These are phyloP conservation scores for Aspergillus nomiae DNA, from an alignment of 2,329 filamentous ascomycete species.

Conservation along the genomic window DNA sequence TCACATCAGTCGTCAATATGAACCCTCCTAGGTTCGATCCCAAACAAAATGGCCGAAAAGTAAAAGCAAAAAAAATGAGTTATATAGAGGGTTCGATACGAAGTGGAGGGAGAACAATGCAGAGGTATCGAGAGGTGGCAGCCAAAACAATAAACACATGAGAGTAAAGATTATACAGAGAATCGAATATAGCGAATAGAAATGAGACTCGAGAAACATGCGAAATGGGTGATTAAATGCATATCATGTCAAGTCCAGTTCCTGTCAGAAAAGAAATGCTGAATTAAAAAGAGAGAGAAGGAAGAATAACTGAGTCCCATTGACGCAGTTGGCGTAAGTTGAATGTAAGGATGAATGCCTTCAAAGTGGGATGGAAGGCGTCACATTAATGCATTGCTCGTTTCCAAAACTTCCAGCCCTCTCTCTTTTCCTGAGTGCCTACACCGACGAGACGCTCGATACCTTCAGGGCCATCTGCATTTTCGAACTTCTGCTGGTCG, in stretches of 20 bases:
- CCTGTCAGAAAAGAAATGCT: not conserved
- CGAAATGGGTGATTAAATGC: slow-evolving; percentile 9
- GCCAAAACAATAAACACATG: not conserved
- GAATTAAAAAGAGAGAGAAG: not conserved
- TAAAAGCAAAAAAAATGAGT: not conserved
- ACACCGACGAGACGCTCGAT: slow-evolving; percentile 88
- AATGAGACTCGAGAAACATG: slow-evolving; percentile 4
- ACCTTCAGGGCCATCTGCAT: slow-evolving; percentile 78
- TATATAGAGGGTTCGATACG: not conserved
- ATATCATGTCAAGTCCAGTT: slow-evolving; percentile 8
- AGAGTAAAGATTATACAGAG: slow-evolving; percentile 15
- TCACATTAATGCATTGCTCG: slow-evolving; percentile 23
- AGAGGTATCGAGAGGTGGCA: not conserved
- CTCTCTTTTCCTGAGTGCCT: slow-evolving; percentile 66
- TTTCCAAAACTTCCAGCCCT: slow-evolving; percentile 87
- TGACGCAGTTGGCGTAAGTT: not conserved
- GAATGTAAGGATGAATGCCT: slow-evolving; percentile 1
- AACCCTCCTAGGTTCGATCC: not conserved
- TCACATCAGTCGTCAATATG: slow-evolving; percentile 4
- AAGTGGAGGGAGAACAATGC: not conserved
- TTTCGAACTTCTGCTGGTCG: slow-evolving; percentile 83
- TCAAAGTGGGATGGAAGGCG: not conserved
- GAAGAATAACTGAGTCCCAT: not conserved
- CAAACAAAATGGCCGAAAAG: not conserved
- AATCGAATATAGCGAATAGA: slow-evolving; percentile 9